These are phyloP conservation scores for Jacaranda copaia DNA, from an alignment of 257 asterid species.

Conservation along the genomic window DNA sequence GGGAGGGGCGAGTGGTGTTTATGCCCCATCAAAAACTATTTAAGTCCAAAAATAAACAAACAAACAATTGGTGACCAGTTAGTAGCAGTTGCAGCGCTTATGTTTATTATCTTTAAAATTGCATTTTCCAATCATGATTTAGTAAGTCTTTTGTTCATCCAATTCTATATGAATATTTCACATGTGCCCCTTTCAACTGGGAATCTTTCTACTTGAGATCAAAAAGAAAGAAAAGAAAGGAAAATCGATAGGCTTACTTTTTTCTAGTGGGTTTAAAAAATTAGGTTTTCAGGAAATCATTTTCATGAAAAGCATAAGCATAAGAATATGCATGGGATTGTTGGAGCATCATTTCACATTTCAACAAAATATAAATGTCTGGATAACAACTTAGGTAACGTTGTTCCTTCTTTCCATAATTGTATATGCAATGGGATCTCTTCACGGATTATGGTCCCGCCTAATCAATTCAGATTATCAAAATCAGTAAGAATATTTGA, in stretches of 20 bases:
- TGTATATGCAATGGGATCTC: conserved; percentile 30
- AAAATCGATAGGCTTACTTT: too few relatives aligned
- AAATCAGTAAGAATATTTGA: conserved; percentile 29
- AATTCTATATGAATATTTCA: background rate
- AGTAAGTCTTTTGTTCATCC: background rate
- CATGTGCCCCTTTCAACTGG: background rate
- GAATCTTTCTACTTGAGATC: background rate
- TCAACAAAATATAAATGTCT: conserved; percentile 16
- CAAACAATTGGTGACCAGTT: background rate
- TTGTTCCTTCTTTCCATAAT: conserved; percentile 36
- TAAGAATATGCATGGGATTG: background rate
- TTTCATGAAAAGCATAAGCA: conserved; percentile 29
- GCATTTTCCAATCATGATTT: background rate
- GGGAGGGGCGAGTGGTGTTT: too few relatives aligned
- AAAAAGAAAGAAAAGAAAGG: too few relatives aligned
- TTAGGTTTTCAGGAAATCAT: background rate
- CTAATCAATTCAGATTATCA: conserved; percentile 38
- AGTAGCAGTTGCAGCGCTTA: background rate
- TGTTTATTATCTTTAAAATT: background rate
- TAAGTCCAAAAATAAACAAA: too few relatives aligned
- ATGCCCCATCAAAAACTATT: too few relatives aligned
- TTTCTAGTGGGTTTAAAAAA: background rate
- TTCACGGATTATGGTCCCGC: conserved; percentile 14
- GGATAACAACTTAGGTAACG: conserved; percentile 16
- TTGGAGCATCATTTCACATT: conserved; percentile 21